Conservation (phyloP, 805 yeast species). For the Candida ponderosae region DNA sequence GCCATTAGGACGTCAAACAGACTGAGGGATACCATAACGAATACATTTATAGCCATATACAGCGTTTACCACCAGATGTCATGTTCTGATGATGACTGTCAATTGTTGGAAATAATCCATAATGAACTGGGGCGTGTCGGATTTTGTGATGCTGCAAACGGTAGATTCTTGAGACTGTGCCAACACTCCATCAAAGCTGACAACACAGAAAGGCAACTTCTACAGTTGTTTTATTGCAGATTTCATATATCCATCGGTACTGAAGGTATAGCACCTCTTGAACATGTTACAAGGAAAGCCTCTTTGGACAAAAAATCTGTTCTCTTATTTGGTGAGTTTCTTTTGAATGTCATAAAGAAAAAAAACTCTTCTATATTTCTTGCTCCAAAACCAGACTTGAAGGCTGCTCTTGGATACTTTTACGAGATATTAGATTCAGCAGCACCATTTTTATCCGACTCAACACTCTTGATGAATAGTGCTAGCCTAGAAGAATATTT, state of each 20-base stretch:
- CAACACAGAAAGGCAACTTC: constrained; percentile 39
- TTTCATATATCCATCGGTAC: constrained; percentile 59
- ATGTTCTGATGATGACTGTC: constrained; percentile 22
- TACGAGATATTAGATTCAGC: constrained; percentile 70
- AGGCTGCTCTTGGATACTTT: constrained; percentile 61
- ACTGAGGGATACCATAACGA: constrained; percentile 37
- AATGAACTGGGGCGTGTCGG: constrained; percentile 61
- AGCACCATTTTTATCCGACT: constrained; percentile 27
- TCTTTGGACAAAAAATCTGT: constrained; percentile 35
- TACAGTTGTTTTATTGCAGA: constrained; percentile 73
- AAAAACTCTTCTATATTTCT: constrained; percentile 52
- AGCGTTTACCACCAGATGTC: constrained; percentile 23
- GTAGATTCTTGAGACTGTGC: constrained; percentile 52
- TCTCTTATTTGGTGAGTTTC: constrained; percentile 30
- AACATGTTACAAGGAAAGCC: constrained; percentile 47
- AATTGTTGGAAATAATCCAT: constrained; percentile 56
- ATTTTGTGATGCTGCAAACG: constrained; percentile 60
- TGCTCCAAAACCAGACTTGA: constrained; percentile 63
- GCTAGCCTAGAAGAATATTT: constrained; percentile 38
- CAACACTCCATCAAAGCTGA: constrained; percentile 44
- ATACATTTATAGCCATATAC: constrained; percentile 28
- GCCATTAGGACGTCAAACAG: constrained; percentile 35
- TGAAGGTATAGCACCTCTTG: constrained; percentile 53
- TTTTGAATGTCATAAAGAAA: constrained; percentile 47
- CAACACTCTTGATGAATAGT: constrained; percentile 37